A percentile compares a stretch with the other conserved stretches of the same genome.
Evolutionary conservation across 2,329 filamentous ascomycete species (phyloP).

Genomic region (Chrysoporthe puriensis): DNA sequence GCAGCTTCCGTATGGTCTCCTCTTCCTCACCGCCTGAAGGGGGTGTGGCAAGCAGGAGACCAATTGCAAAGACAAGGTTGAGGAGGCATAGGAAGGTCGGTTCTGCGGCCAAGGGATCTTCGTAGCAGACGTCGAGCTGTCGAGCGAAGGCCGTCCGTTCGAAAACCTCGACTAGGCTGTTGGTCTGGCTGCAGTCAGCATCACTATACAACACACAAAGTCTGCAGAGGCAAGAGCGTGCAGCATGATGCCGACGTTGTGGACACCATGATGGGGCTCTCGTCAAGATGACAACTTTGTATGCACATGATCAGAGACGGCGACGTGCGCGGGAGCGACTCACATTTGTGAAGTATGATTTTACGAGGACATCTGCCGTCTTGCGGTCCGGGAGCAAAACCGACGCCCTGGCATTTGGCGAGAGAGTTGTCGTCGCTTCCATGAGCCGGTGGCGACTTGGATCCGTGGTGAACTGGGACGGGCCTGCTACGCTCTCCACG

Average conservation of each 20-base stretch:
- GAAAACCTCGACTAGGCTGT: conserved; percentile 64
- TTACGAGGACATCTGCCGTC: conserved; percentile 57
- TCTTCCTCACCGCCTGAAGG: conserved; percentile 53
- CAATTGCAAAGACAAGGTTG: conserved; percentile 66
- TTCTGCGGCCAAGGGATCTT: conserved; percentile 53
- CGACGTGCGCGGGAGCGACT: conserved; percentile 30
- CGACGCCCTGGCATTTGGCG: conserved; percentile 49
- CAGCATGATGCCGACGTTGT: neutral
- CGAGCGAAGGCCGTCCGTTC: conserved; percentile 54
- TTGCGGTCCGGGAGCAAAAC: conserved; percentile 59
- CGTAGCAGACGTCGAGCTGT: conserved; percentile 57
- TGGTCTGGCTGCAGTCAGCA: conserved; percentile 47
- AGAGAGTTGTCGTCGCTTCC: conserved; percentile 55
- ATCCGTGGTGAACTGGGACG: conserved; percentile 61
- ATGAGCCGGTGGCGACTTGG: conserved; percentile 60
- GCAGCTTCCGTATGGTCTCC: conserved; percentile 54
- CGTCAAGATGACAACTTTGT: neutral
- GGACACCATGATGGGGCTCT: neutral
- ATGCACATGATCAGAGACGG: neutral
- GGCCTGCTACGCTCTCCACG: conserved; percentile 57
- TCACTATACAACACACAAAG: neutral
- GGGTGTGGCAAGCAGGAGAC: conserved; percentile 61
- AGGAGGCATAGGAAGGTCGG: conserved; percentile 61
- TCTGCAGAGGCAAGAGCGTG: neutral
- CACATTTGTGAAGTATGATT: conserved; percentile 66